Base-by-base conservation (phyloP, 192 early-diverging fungal genomes). In the Coemansia sp. region DNA sequence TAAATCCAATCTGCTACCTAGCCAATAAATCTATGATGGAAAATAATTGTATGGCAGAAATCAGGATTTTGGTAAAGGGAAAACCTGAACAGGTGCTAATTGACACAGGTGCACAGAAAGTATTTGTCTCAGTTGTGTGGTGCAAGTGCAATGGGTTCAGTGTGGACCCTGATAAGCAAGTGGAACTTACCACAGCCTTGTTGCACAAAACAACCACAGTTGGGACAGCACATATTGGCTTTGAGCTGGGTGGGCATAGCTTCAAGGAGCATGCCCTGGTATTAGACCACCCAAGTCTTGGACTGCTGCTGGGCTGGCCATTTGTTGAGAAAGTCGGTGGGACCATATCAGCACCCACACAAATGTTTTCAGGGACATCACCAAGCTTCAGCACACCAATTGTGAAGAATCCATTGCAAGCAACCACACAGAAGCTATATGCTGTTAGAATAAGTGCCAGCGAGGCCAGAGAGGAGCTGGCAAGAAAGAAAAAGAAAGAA, bases 301-400 rank as follows among this genome's bases (percentile, higher is more conserved):
- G 52, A 15, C 12, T 27, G 27, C 50, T 52, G 10, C 17, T 52
- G n/a, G 50, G 24, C 1, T 52, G 50, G 50, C 50, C 50, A 1
- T 52, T 52, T 25, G 1, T 52, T 23, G 50, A 52, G 50, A 52
- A 52, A n/a, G 50, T 52, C 4, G 24, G 50, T 2, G 50, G 50
- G 21, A n/a, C 17, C 2, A n/a, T 52, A 1, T 52, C 50, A 5
- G 50, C 50, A 7, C 50, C 50, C 10, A 1, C 50, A 5, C 50
- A 17, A 17, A 52, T 9, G 2, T 52, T 52, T 52, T 23, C 50
- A 14, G 38, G 38, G 1, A 41, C 7, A 8, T 12, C 12, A 1
- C 38, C 38, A 2, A 41, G 38, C 9, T 41, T 41, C 12, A 11
- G 1, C 7, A 12, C 12, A 12, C 38, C 38, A 8, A 41, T 41